Evolutionary conservation across 805 yeast genomes (phyloP).

Genomic region (Metschnikowia borealis): DNA sequence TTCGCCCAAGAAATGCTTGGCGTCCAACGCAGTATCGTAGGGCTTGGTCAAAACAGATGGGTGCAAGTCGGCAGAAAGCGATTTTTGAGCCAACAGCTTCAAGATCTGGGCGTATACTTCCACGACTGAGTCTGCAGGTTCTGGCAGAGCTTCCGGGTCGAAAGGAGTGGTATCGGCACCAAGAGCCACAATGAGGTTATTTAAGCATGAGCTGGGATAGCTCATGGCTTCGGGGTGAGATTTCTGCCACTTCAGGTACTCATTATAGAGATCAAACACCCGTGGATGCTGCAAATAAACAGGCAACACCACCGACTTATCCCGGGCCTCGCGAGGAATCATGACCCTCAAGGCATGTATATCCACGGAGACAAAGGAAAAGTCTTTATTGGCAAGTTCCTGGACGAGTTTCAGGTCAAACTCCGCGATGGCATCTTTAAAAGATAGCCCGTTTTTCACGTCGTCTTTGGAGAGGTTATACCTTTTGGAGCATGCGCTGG

Average conservation of each 20-base stretch:
- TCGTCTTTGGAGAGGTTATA: constrained; percentile 59
- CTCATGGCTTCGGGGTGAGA: constrained; percentile 49
- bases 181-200: constrained; percentile 46
- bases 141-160: constrained; percentile 38
- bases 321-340: constrained; percentile 76
- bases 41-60: constrained; percentile 63
- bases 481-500: constrained; percentile 49
- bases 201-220: constrained; percentile 30
- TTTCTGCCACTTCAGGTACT: constrained; percentile 67
- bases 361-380: constrained; percentile 63
- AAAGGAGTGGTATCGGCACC: constrained; percentile 37
- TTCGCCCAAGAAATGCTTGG: constrained; percentile 62
- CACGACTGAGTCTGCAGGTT: constrained; percentile 28
- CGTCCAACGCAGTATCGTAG: constrained; percentile 72
- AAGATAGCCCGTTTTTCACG: constrained; percentile 52
- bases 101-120: constrained; percentile 43
- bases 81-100: constrained; percentile 43
- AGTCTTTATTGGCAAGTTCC: constrained; percentile 43
- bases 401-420: constrained; percentile 51
- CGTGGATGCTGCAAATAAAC: constrained; percentile 70
- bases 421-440: constrained; percentile 57
- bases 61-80: constrained; percentile 48
- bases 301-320: constrained; percentile 68
- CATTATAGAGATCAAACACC: constrained; percentile 71
- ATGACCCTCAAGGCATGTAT: constrained; percentile 74